Conservation (phyloP, 768 basidiomycete genomes). For the Austroboletus eburneus region DNA sequence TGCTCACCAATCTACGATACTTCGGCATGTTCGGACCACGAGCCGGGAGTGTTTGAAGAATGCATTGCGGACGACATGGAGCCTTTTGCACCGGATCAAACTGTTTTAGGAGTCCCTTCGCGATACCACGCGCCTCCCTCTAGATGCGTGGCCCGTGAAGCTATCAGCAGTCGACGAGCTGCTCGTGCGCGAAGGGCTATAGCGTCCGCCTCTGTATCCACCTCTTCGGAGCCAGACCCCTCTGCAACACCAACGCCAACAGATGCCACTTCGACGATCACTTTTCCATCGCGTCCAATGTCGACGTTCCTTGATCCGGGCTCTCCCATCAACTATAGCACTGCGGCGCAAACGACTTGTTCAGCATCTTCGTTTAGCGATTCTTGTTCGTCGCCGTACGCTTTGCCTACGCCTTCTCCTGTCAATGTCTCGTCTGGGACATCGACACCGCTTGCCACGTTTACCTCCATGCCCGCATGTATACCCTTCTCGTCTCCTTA, state of each 20-base stretch:
- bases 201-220: constrained; percentile 9
- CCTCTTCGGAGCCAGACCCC: constrained; percentile 1
- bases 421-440: neutral
- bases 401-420: neutral
- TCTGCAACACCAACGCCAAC: constrained; percentile 2
- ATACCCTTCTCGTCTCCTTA: neutral
- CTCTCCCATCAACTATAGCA: constrained; percentile 1
- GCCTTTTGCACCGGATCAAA: constrained; percentile 64
- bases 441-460: neutral
- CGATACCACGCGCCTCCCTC: constrained; percentile 56
- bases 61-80: constrained; percentile 52
- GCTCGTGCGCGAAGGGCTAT: constrained; percentile 29
- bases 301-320: neutral
- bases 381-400: neutral
- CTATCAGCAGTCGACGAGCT: constrained; percentile 45
- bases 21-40: constrained; percentile 56
- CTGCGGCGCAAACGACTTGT: no score
- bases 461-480: neutral
- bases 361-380: neutral
- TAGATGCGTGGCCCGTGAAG: constrained; percentile 49
- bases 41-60: constrained; percentile 41
- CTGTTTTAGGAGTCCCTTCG: constrained; percentile 49
- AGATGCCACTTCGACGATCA: constrained; percentile 4
- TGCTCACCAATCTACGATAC: constrained; percentile 60
- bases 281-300: constrained; percentile 6